Conservation (phyloP, 2,329 filamentous ascomycete genomes). For the Hypoxylon sp. region DNA sequence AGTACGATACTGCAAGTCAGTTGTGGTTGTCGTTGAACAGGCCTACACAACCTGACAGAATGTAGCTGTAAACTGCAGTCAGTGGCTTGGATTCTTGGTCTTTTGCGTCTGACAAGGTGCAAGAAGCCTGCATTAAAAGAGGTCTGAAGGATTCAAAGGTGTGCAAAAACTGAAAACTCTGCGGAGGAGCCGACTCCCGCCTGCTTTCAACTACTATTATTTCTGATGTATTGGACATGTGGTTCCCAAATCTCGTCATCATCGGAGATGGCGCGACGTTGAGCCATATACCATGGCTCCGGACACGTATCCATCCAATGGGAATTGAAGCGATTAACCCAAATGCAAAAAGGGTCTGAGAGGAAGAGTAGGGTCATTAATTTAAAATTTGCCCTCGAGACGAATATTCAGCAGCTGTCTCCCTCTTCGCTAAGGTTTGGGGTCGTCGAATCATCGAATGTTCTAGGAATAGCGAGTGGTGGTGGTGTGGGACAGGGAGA, state of each 20-base stretch:
- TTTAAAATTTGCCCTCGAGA: conserved; percentile 36
- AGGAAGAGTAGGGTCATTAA: conserved; percentile 35
- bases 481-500: conserved; percentile 33
- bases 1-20: conserved; percentile 28
- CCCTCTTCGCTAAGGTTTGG: conserved; percentile 24
- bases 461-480: conserved; percentile 39
- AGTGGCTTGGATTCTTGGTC: conserved; percentile 33
- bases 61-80: conserved; percentile 28
- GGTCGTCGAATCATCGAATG: conserved; percentile 43
- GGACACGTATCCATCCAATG: conserved; percentile 31
- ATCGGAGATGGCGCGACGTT: conserved; percentile 33
- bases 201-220: conserved; percentile 24
- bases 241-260: conserved; percentile 34
- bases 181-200: conserved; percentile 27
- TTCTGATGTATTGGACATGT: conserved; percentile 19
- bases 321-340: conserved; percentile 23
- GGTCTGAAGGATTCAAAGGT: conserved; percentile 36
- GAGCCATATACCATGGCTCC: conserved; percentile 31
- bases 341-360: conserved; percentile 37
- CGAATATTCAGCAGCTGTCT: conserved; percentile 23
- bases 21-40: conserved; percentile 26
- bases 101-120: conserved; percentile 35
- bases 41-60: conserved; percentile 27
- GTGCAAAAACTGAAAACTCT: conserved; percentile 30
- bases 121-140: conserved; percentile 23